Evolutionary conservation across 257 asterid species (phyloP).

Genomic region (Penstemon barbatus): DNA sequence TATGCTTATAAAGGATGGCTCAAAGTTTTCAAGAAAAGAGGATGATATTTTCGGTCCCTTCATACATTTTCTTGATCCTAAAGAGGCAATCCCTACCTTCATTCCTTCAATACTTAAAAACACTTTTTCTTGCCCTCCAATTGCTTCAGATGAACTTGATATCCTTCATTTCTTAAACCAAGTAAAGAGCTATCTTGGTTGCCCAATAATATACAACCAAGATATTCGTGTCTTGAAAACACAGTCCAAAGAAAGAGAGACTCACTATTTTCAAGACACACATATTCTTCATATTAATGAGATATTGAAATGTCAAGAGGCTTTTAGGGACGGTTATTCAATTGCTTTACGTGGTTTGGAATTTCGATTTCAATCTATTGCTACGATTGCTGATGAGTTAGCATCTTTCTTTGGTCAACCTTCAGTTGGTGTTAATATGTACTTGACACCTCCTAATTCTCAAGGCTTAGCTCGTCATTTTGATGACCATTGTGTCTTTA

Average conservation of each 20-base stretch:
- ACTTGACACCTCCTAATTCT: slow-evolving; percentile 71
- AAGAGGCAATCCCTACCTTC: slow-evolving; percentile 40
- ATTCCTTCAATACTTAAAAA: slow-evolving; percentile 53
- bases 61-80: slow-evolving; percentile 39
- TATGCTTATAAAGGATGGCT: slow-evolving; percentile 38
- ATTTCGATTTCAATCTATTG: slow-evolving; percentile 53
- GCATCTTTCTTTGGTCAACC: slow-evolving; percentile 87
- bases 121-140: slow-evolving; percentile 65
- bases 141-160: slow-evolving; percentile 62
- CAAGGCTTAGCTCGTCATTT: slow-evolving; percentile 84
- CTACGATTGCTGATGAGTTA: slow-evolving; percentile 60
- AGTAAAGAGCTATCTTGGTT: slow-evolving; percentile 53
- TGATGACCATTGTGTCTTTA: slow-evolving; percentile 87
- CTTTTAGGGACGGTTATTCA: slow-evolving; percentile 68
- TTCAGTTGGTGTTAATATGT: slow-evolving; percentile 79
- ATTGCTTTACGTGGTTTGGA: slow-evolving; percentile 81
- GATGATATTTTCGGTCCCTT: slow-evolving; percentile 45
- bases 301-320: slow-evolving; percentile 56
- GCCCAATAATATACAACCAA: slow-evolving; percentile 60
- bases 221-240: slow-evolving; percentile 79
- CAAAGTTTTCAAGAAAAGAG: slow-evolving; percentile 33
- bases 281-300: slow-evolving; percentile 45
- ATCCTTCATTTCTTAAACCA: slow-evolving; percentile 58
- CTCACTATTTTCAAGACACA: slow-evolving; percentile 52
- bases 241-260: slow-evolving; percentile 38